Percentiles rank a stretch among this genome's conserved stretches.
Conservation (phyloP, 345 rosid species). For the Brassica rapa region DNA sequence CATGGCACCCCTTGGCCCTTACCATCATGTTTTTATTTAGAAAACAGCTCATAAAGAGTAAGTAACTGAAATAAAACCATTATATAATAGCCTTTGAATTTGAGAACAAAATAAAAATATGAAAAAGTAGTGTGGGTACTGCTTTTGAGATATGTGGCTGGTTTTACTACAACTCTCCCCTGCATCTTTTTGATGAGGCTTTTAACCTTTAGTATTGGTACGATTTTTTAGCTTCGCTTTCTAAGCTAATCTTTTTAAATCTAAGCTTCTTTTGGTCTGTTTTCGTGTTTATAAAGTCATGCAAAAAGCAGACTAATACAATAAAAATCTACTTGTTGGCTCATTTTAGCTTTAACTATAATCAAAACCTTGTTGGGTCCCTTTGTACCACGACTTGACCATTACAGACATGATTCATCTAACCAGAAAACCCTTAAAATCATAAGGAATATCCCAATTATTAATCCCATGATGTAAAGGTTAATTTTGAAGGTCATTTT, state of each 20-base stretch:
- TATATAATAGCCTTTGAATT: conserved; percentile 1
- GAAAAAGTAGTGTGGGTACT: conserved; percentile 55
- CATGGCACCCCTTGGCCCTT: conserved; percentile 33
- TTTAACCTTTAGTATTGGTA: conserved; percentile 49
- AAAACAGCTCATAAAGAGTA: conserved; percentile 41
- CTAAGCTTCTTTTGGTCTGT: conserved; percentile 28
- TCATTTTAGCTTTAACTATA: conserved; percentile 37
- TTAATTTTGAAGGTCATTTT: neutral
- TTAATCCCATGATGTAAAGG: neutral
- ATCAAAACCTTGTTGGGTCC: conserved; percentile 38
- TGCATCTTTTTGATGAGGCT: conserved; percentile 60
- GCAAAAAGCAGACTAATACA: conserved; percentile 22
- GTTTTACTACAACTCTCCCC: conserved; percentile 38
- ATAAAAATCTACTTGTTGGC: conserved; percentile 27
- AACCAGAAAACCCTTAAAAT: conserved; percentile 13
- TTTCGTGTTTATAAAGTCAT: conserved; percentile 41
- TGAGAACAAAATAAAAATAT: neutral
- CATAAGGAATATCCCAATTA: neutral
- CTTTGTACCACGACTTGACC: conserved; percentile 34
- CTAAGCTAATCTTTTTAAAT: conserved; percentile 24
- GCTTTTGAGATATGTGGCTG: conserved; percentile 65
- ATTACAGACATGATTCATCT: conserved; percentile 7
- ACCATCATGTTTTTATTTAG: conserved; percentile 34
- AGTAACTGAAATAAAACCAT: conserved; percentile 20
- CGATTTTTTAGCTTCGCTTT: conserved; percentile 42